Evolutionary conservation across 352 stramenopile genomes (phyloP).

Genomic region (Phytopythium litorale): DNA sequence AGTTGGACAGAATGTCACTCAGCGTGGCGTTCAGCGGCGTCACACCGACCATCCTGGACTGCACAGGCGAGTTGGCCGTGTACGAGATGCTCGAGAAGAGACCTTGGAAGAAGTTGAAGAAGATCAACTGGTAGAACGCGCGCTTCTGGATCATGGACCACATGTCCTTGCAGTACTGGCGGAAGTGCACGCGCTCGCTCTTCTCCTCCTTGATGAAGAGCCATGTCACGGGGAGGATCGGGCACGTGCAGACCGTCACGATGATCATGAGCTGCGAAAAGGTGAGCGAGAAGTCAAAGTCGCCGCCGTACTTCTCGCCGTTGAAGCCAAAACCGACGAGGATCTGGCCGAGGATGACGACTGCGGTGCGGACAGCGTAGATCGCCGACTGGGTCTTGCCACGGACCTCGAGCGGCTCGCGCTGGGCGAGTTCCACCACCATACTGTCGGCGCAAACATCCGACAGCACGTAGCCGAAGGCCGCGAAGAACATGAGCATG

Average conservation of each 20-base stretch:
- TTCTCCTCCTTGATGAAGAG: conserved; percentile 14
- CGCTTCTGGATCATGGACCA: conserved; percentile 17
- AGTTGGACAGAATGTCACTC: conserved; percentile 12
- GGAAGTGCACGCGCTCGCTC: conserved; percentile 3
- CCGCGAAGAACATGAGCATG: conserved; percentile 55
- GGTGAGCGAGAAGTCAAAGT: conserved; percentile 35
- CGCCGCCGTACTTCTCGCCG: conserved; percentile 18
- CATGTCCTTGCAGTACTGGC: conserved; percentile 11
- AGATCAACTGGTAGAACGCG: conserved; percentile 22
- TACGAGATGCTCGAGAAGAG: conserved; percentile 18
- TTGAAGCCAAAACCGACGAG: background rate
- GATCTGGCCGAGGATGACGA: background rate
- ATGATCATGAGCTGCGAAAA: conserved; percentile 33
- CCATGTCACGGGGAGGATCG: conserved; percentile 19
- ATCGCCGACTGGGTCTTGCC: background rate
- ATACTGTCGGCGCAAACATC: conserved; percentile 29
- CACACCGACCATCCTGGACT: conserved; percentile 16
- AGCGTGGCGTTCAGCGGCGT: conserved; percentile 12
- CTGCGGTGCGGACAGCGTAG: background rate
- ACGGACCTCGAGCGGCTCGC: background rate
- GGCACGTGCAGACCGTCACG: conserved; percentile 9
- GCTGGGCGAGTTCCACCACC: conserved; percentile 30
- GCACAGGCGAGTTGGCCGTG: conserved; percentile 10
- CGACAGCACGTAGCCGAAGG: conserved; percentile 65
- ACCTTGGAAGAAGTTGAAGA: conserved; percentile 18